A percentile compares a stretch with the other conserved stretches of the same genome.
These are phyloP conservation scores for Heracleum sosnowskyi DNA, from an alignment of 129 eudicot genomes.

Conservation along the genomic window DNA sequence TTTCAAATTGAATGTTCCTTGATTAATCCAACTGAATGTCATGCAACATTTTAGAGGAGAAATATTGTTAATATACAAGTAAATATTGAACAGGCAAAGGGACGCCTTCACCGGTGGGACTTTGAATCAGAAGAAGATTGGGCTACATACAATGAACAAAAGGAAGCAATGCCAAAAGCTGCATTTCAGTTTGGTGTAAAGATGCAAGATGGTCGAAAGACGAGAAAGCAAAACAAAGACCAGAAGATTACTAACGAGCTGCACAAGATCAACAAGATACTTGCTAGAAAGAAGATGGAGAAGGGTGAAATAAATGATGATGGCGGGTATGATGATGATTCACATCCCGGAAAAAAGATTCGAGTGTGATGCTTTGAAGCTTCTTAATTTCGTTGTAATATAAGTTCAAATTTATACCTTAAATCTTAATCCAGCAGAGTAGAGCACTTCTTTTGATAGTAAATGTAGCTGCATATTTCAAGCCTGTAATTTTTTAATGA, in stretches of 20 bases:
- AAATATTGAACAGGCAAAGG: conserved; percentile 64
- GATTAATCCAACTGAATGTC: not conserved
- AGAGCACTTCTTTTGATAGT: not conserved
- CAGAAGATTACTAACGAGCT: conserved; percentile 87
- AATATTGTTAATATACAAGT: not conserved
- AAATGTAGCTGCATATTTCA: not conserved
- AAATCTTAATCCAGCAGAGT: not conserved
- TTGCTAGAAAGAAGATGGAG: conserved; percentile 67
- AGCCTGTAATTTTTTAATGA: not conserved
- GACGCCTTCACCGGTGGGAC: conserved; percentile 96
- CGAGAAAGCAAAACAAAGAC: conserved; percentile 91
- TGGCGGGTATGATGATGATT: conserved; percentile 39
- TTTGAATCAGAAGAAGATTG: conserved; percentile 97
- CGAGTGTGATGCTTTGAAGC: conserved; percentile 30
- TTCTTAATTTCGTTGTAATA: not conserved
- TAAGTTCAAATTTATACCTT: not conserved
- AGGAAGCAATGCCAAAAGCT: conserved; percentile 99
- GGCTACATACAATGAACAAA: conserved; percentile 96
- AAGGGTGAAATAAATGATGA: conserved; percentile 51
- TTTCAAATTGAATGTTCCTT: not conserved
- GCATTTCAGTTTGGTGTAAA: conserved; percentile 99
- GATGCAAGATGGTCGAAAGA: conserved; percentile 98
- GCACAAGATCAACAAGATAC: conserved; percentile 82
- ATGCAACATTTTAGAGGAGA: not conserved
- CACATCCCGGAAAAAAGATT: conserved; percentile 75